Evolutionary conservation across 352 stramenopile genomes (phyloP).

Genomic region (Phytopythium litorale): DNA sequence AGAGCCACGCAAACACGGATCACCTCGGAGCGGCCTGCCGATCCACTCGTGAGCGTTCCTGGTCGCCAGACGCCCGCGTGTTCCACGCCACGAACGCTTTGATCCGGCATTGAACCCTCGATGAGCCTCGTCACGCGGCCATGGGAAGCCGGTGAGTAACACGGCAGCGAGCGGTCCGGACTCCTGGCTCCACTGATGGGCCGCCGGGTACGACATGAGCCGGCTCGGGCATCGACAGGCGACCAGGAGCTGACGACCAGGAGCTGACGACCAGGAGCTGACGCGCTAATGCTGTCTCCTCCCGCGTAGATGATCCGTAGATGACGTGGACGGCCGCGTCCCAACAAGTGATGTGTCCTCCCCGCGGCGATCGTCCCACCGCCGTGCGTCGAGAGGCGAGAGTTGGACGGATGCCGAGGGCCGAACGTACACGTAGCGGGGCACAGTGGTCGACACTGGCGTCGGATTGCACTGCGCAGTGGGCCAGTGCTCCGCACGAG

Average conservation of each 20-base stretch:
- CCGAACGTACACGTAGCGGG: too few relatives aligned
- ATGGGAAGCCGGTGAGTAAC: too few relatives aligned
- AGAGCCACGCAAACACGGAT: background rate
- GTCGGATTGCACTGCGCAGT: too few relatives aligned
- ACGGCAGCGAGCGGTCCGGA: too few relatives aligned
- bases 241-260: background rate
- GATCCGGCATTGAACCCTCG: too few relatives aligned
- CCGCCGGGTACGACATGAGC: background rate
- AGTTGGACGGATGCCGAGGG: background rate
- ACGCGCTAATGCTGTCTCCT: background rate
- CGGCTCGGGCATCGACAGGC: background rate
- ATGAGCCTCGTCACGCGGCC: too few relatives aligned
- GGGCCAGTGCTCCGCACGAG: too few relatives aligned
- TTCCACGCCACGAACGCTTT: background rate
- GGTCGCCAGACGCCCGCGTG: background rate
- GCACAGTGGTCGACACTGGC: too few relatives aligned
- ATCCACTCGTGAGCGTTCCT: background rate
- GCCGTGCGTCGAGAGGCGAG: background rate
- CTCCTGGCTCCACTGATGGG: background rate
- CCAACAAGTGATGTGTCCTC: slow-evolving; percentile 2
- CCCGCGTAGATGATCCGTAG: background rate
- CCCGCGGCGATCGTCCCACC: background rate
- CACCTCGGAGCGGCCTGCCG: background rate
- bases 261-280: background rate
- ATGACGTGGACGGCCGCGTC: background rate